A percentile compares a stretch with the other conserved stretches of the same genome.
Evolutionary conservation across 2,329 filamentous ascomycete genomes (phyloP).

Genomic region (Aspergillus neotritici): DNA sequence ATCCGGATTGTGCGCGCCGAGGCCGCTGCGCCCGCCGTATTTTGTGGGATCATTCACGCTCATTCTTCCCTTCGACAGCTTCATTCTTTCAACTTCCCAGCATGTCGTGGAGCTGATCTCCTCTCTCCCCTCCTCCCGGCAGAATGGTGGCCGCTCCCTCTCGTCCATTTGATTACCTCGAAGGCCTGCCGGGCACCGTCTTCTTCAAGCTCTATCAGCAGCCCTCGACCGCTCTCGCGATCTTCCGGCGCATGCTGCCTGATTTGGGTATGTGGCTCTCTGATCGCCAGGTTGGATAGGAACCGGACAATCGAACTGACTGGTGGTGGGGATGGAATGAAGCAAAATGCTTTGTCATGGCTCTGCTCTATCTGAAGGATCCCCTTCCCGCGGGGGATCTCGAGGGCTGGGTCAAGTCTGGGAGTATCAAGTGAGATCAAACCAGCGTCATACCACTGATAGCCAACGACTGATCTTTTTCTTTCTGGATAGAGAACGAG

Average conservation of each 20-base stretch:
- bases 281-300: background rate
- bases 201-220: slow-evolving; percentile 92
- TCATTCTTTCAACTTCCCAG: slow-evolving; percentile 11
- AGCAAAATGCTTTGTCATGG: slow-evolving; percentile 96
- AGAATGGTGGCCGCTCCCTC: slow-evolving; percentile 53
- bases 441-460: background rate
- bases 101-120: slow-evolving; percentile 24
- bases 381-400: slow-evolving; percentile 75
- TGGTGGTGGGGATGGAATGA: slow-evolving; percentile 5
- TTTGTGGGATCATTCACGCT: no score
- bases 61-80: background rate
- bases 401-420: slow-evolving; percentile 76
- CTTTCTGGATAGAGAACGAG: slow-evolving; percentile 58
- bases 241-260: slow-evolving; percentile 95
- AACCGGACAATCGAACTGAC: background rate
- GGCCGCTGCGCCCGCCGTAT: slow-evolving; percentile 25
- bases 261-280: slow-evolving; percentile 62
- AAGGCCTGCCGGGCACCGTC: slow-evolving; percentile 81
- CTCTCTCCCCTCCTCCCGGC: slow-evolving; percentile 18
- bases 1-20: slow-evolving; percentile 16
- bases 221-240: slow-evolving; percentile 88
- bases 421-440: slow-evolving; percentile 50
- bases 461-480: background rate
- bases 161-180: slow-evolving; percentile 79
- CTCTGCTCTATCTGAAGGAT: slow-evolving; percentile 80